These are phyloP conservation scores for Pseudozyma thailandica DNA, from an alignment of 1,284 basidiomycete species.

Conservation along the genomic window DNA sequence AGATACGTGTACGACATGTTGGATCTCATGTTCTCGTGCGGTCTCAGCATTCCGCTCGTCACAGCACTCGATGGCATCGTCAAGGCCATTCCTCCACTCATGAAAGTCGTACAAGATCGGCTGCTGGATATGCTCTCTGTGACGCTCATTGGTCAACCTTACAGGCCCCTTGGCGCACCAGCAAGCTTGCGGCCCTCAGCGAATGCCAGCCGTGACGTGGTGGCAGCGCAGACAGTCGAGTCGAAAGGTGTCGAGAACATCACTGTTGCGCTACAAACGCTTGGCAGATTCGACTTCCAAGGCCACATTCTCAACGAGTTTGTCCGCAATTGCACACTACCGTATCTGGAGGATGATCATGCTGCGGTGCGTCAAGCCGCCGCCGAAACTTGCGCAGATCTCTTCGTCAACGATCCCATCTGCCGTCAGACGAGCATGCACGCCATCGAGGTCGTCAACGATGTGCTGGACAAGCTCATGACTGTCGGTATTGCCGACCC, in stretches of 20 bases:
- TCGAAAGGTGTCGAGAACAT: conserved; percentile 75
- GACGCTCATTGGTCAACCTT: conserved; percentile 63
- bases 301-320: conserved; percentile 93
- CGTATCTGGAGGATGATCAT: conserved; percentile 93
- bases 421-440: conserved; percentile 96
- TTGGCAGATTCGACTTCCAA: conserved; percentile 93
- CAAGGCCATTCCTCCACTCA: conserved; percentile 85
- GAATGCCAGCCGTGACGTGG: conserved; percentile 43
- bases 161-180: conserved; percentile 61
- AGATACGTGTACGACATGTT: conserved; percentile 95
- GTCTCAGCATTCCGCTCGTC: conserved; percentile 87
- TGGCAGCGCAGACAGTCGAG: conserved; percentile 71
- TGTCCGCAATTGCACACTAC: conserved; percentile 88
- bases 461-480: conserved; percentile 94
- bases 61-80: conserved; percentile 88
- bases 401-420: conserved; percentile 92
- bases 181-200: conserved; percentile 32
- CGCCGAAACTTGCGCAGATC: conserved; percentile 88
- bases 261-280: conserved; percentile 84
- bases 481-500: conserved; percentile 98
- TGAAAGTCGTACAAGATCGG: conserved; percentile 90
- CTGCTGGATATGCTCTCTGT: conserved; percentile 60
- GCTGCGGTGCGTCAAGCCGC: conserved; percentile 89
- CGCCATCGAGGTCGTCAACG: conserved; percentile 96
- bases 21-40: conserved; percentile 95